Evolutionary conservation across 345 rosid species (phyloP), one percentile per base, ranked within the genome.

Genomic region (Populus alba): DNA sequence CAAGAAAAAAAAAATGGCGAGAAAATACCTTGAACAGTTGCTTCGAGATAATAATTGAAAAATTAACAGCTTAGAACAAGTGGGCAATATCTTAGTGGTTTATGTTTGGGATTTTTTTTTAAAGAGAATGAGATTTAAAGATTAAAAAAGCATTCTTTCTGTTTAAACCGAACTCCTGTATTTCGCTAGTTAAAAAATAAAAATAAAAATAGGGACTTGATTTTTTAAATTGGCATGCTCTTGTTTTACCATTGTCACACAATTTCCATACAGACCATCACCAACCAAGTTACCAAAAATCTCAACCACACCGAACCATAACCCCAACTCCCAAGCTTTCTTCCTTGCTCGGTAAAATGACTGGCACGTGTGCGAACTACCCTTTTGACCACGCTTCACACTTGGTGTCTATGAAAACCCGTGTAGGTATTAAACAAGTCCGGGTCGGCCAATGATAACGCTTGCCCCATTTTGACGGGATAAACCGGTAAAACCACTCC

Each of bases 321-420:
- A 20, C 23, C 74, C 33, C 11, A 3, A 4, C 7, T 0, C 22
- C 7, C 29, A 13, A 37, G 29, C 45, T 49, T 72, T 35, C 66
- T 23, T 22, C 49, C 72, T 25, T 23, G n/a, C 8, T 17, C 43
- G 3, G 41, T 43, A 37, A 0, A 12, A 4, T n/a, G 31, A 49
- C 75, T 12, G 80, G 59, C 76, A 75, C 70, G 75, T 83, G 80
- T 47, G 1, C 6, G 61, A 18, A 69, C 7, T 6, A 67, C 9
- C 17, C 2, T 2, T 2, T 17, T 10, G 12, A 1, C 29, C 66
- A 45, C 1, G n/a, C 10, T 13, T 12, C 74, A 77, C 86, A 77
- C 76, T 13, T 83, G 86, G 80, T 71, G 16, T 29, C 1, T 23
- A n/a, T 27, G 7, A 33, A 23, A 27, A 37, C 27, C 8, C 6